Conservation (phyloP, 805 yeast species). For the Candida anglica region DNA sequence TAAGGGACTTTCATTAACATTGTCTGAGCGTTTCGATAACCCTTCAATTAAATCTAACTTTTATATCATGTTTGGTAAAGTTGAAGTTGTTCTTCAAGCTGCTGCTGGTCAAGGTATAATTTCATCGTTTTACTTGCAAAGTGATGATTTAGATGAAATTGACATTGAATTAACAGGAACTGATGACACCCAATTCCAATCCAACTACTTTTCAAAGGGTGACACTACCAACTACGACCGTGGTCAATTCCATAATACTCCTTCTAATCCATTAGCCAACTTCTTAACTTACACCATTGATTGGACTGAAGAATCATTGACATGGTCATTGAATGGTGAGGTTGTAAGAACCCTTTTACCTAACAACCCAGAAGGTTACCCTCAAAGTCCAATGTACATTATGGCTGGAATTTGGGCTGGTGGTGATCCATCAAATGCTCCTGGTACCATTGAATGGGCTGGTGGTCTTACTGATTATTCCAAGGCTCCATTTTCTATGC, state of each 20-base stretch:
- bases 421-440: conserved; percentile 62
- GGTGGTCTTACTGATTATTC: conserved; percentile 69
- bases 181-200: conserved; percentile 68
- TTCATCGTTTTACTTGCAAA: conserved; percentile 75
- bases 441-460: conserved; percentile 79
- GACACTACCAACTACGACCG: conserved; percentile 72
- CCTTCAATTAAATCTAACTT: conserved; percentile 76
- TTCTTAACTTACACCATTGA: conserved; percentile 81
- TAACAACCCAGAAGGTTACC: conserved; percentile 63
- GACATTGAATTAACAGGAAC: conserved; percentile 88
- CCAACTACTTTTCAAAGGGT: conserved; percentile 82
- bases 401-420: conserved; percentile 78
- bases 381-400: conserved; percentile 85
- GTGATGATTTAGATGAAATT: conserved; percentile 84
- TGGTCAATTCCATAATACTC: conserved; percentile 64
- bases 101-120: conserved; percentile 78
- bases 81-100: conserved; percentile 67
- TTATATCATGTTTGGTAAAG: conserved; percentile 85
- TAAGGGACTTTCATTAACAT: conserved; percentile 60
- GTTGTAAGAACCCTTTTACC: conserved; percentile 62
- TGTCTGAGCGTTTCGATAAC: conserved; percentile 64
- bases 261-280: conserved; percentile 47
- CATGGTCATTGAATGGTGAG: conserved; percentile 72
- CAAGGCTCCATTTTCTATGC: conserved; percentile 66
- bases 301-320: conserved; percentile 65